Percentiles rank a stretch among this genome's conserved stretches.
Conservation (phyloP, 345 rosid species). For the Eucalyptus erythrocorys region DNA sequence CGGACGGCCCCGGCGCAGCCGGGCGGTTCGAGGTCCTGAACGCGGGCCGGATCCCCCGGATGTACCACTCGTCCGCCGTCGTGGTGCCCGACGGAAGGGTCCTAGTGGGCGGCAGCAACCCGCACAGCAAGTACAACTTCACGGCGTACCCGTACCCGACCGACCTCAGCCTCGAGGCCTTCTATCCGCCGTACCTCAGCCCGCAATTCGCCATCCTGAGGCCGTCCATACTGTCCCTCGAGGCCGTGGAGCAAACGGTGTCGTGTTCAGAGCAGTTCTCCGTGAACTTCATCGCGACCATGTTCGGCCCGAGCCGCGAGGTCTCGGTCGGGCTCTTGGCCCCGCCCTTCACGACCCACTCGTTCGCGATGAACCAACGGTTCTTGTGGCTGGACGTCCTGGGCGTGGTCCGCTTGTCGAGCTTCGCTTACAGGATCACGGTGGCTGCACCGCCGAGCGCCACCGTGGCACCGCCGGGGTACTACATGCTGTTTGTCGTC, state of each 20-base stretch:
- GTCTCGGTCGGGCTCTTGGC: constrained; percentile 28
- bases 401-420: constrained; percentile 22
- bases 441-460: constrained; percentile 28
- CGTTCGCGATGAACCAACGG: constrained; percentile 67
- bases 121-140: constrained; percentile 56
- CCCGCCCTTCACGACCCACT: constrained; percentile 68
- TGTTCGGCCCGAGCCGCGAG: not conserved
- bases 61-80: constrained; percentile 74
- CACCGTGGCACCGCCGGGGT: constrained; percentile 61
- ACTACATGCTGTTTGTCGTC: constrained; percentile 61
- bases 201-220: constrained; percentile 17
- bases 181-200: constrained; percentile 51
- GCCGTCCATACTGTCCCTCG: constrained; percentile 50
- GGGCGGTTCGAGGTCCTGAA: constrained; percentile 42
- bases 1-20: constrained; percentile 23
- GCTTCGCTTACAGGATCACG: constrained; percentile 23
- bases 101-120: constrained; percentile 86
- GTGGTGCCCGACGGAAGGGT: constrained; percentile 72
- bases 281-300: constrained; percentile 22
- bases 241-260: constrained; percentile 20
- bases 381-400: constrained; percentile 29
- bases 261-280: constrained; percentile 16
- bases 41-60: constrained; percentile 38
- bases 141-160: constrained; percentile 55
- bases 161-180: constrained; percentile 75